Conservation (phyloP, 208 protist species). For the Trypanosoma brucei region DNA sequence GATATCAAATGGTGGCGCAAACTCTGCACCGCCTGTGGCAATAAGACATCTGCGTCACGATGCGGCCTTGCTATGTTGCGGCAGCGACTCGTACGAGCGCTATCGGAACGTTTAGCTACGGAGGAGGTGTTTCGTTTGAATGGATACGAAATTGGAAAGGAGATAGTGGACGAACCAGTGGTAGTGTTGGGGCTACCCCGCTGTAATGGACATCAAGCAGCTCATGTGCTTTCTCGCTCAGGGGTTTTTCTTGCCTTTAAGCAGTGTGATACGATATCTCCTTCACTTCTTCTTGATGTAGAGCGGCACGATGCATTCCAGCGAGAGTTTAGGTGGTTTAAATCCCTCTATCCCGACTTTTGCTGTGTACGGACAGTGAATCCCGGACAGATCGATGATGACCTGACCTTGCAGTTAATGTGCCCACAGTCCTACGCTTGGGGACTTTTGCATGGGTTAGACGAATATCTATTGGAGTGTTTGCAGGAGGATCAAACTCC, state of each 20-base stretch:
- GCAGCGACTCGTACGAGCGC: constrained; percentile 49
- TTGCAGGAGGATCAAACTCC: constrained; percentile 78
- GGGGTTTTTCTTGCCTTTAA: constrained; percentile 73
- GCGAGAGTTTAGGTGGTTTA: constrained; percentile 50
- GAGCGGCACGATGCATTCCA: constrained; percentile 58
- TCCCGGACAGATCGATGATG: constrained; percentile 75
- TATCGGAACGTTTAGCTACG: constrained; percentile 72
- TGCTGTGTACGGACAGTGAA: constrained; percentile 56
- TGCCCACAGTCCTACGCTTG: constrained; percentile 83
- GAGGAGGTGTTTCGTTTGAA: constrained; percentile 81
- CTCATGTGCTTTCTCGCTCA: constrained; percentile 77
- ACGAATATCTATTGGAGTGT: constrained; percentile 84
- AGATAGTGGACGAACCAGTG: constrained; percentile 53
- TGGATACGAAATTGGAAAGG: constrained; percentile 62
- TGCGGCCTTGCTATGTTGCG: constrained; percentile 65
- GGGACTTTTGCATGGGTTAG: constrained; percentile 85
- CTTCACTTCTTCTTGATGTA: constrained; percentile 59
- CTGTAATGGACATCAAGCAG: constrained; percentile 82
- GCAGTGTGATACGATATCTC: constrained; percentile 74
- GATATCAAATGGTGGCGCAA: constrained; percentile 81
- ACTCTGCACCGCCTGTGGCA: constrained; percentile 67
- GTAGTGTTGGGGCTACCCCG: constrained; percentile 84
- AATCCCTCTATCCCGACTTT: constrained; percentile 61
- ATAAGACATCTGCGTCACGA: constrained; percentile 51
- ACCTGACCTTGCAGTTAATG: constrained; percentile 82